Evolutionary conservation across 805 yeast species (phyloP).

Genomic region (Teunomyces pallodes): DNA sequence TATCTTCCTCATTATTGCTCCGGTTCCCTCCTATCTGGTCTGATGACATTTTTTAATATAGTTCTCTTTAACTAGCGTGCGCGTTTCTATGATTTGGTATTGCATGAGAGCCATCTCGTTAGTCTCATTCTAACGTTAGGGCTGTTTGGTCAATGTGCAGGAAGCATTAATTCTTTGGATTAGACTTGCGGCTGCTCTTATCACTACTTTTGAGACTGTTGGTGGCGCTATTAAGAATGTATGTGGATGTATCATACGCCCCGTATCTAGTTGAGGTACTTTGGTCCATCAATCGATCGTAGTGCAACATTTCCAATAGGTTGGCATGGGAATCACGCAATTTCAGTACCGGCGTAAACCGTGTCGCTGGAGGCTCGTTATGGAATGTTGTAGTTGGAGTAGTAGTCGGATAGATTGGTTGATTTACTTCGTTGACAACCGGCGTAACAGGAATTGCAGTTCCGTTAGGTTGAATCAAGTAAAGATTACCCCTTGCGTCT

Average conservation of each 20-base stretch:
- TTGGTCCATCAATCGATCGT: conserved; percentile 13
- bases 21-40: no score
- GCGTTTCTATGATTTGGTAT: conserved; percentile 5
- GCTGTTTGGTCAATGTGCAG: not conserved
- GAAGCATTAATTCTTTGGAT: not conserved
- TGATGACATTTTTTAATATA: no score
- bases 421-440: not conserved
- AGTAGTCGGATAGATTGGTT: not conserved
- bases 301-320: conserved; percentile 21
- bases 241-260: conserved; percentile 11
- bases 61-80: not conserved
- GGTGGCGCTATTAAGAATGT: conserved; percentile 4
- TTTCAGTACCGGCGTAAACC: conserved; percentile 8
- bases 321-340: conserved; percentile 19
- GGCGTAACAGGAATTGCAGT: conserved; percentile 6
- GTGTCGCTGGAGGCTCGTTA: conserved; percentile 16
- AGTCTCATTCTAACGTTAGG: no score
- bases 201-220: conserved; percentile 9
- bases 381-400: conserved; percentile 10
- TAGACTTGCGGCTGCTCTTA: conserved; percentile 6
- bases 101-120: not conserved
- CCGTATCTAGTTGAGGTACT: conserved; percentile 12
- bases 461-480: conserved; percentile 13
- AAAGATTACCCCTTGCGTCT: conserved; percentile 9
- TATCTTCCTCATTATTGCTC: not conserved